Evolutionary conservation across 2,329 filamentous ascomycete species (phyloP), one percentile per base, ranked within the genome.

Genomic region (Nemania sp.): DNA sequence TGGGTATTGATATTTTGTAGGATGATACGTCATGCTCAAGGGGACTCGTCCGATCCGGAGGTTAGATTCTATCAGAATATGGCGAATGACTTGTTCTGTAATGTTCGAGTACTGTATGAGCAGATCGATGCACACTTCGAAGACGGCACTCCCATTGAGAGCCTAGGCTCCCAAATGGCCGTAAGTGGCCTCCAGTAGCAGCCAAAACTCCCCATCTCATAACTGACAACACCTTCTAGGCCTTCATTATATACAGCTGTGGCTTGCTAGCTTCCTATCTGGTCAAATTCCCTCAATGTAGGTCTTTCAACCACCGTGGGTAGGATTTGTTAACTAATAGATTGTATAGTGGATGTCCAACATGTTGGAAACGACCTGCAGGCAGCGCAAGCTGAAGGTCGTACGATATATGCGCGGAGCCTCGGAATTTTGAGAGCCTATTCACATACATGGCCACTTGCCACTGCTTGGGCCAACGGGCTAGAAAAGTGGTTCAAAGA

Each of bases 241-340:
- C 80, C 1, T 84, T 84, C 64, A 82, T 80, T 57, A 80, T 84
- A 12, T 84, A 84, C 53, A 82, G 76, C n/a, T 84, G 81, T 62
- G 82, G 81, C 13, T 73, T 84, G 21, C 77, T 84, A 56, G 78
- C 81, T 6, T 78, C 78, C 3, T 84, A 84, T 54, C 70, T 83
- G 1, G 81, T 77, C 69, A 83, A 80, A 67, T 83, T 83, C 58
- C 80, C 81, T 7, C 72, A 76, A 18, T 72, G 81, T 83, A 71
- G 67, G 80, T 67, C 2, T 17, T 47, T 17, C 40, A 9, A 32
- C 4, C 37, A 1, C 42, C 25, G 40, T 20, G 42, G 2, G 43
- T 15, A 20, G 10, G 50, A 12, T n/a, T 51, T 25, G n/a, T 32
- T 49, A 5, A 20, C 63, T 70, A 35, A 69, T 47, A n/a, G 35